Percentiles rank a stretch among this genome's conserved stretches.
Conservation (phyloP, 208 protist genomes). For the Endotrypanum monterogeii region DNA sequence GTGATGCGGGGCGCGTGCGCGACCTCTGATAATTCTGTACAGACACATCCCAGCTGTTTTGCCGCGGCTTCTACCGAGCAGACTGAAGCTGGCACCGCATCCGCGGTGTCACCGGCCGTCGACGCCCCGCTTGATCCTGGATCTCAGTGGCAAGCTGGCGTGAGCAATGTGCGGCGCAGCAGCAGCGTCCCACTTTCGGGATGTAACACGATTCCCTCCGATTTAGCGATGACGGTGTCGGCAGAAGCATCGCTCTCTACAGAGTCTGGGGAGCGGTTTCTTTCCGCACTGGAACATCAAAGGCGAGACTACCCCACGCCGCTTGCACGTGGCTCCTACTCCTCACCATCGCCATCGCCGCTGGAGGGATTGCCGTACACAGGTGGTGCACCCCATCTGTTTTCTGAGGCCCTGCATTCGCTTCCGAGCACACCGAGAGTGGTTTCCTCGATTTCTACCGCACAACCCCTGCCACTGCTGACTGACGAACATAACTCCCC, state of each 20-base stretch:
- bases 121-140: neutral
- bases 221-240: neutral
- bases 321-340: neutral
- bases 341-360: neutral
- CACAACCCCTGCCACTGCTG: neutral
- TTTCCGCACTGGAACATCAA: conserved; percentile 23
- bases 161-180: neutral
- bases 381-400: neutral
- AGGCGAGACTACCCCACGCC: conserved; percentile 4
- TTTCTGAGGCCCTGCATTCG: neutral
- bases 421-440: neutral
- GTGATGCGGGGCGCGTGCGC: too few species aligned
- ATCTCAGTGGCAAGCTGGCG: neutral
- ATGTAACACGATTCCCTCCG: too few species aligned
- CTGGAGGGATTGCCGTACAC: neutral
- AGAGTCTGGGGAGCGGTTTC: conserved; percentile 4
- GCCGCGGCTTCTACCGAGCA: neutral
- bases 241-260: neutral
- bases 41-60: neutral
- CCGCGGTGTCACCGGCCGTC: neutral
- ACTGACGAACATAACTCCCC: neutral
- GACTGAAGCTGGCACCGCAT: neutral
- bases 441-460: neutral
- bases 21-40: neutral
- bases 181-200: neutral